These are phyloP conservation scores for Aspergillus sp. DNA, from an alignment of 2,329 filamentous ascomycete genomes.

Conservation along the genomic window DNA sequence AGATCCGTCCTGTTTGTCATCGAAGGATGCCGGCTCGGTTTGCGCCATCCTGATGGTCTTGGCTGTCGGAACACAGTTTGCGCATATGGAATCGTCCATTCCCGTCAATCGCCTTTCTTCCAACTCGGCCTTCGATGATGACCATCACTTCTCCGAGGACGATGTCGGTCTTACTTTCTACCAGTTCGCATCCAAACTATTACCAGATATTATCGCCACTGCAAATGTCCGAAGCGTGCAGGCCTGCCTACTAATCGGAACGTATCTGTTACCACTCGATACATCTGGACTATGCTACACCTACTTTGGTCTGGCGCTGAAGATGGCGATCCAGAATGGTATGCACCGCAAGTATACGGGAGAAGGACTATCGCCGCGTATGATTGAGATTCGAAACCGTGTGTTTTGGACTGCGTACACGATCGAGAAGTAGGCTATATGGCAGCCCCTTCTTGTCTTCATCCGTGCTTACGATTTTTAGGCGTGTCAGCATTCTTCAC, in stretches of 20 bases:
- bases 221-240: slow-evolving; percentile 61
- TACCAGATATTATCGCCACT: slow-evolving; percentile 59
- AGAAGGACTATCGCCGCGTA: slow-evolving; percentile 49
- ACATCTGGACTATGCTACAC: slow-evolving; percentile 59
- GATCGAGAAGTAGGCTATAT: slow-evolving; percentile 52
- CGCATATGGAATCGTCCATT: slow-evolving; percentile 43
- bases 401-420: slow-evolving; percentile 62
- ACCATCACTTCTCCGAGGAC: slow-evolving; percentile 51
- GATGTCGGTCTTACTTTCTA: slow-evolving; percentile 60
- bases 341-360: slow-evolving; percentile 58
- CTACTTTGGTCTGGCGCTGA: slow-evolving; percentile 58
- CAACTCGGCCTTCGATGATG: slow-evolving; percentile 29
- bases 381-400: slow-evolving; percentile 56
- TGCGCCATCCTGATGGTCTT: slow-evolving; percentile 47
- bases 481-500: slow-evolving; percentile 59
- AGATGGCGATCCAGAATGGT: slow-evolving; percentile 61
- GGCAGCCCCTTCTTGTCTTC: background rate
- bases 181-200: slow-evolving; percentile 55
- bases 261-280: slow-evolving; percentile 58
- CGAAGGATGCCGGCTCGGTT: slow-evolving; percentile 44
- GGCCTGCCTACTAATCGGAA: slow-evolving; percentile 58
- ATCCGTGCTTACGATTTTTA: slow-evolving; percentile 26
- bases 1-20: slow-evolving; percentile 35
- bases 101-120: slow-evolving; percentile 36
- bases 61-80: slow-evolving; percentile 48